Evolutionary conservation across 2,329 filamentous ascomycete species (phyloP), one percentile per base, ranked within the genome.

Genomic region (Scedosporium aurantiacum): DNA sequence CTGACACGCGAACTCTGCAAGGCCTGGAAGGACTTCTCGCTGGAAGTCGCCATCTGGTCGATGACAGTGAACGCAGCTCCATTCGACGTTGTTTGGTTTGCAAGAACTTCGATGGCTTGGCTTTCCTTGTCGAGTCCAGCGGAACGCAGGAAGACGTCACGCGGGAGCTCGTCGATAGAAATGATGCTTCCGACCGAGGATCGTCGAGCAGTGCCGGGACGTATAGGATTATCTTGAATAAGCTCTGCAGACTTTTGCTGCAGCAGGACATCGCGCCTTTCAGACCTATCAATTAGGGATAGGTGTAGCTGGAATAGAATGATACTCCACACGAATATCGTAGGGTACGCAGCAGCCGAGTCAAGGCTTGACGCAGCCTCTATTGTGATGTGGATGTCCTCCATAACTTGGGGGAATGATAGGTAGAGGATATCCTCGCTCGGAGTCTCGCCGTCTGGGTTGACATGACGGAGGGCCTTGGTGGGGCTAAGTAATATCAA

Each of bases 301-400:
- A 83, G 75, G 65, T 84, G 83, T 75, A 94, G 84, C 27, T 82
- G 80, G 67, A 88, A 83, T 8, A 92, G 78, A 27, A 96, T 82
- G 57, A 93, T 77, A 3, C 87, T 85, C 92, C 92, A 97, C 2
- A 89, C 84, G 66, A 95, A 89, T 21, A 90, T 81, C 18, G 89
- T 84, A 1, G 90, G 90, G 61, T 83, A 85, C 21, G 89, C 88
- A 41, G 83, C 83, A 43, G 79, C 76, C n/a, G 83, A 78, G 16
- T 80, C 80, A 21, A 74, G 70, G 28, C 78, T 78, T 12, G 84
- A 81, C 6, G 85, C 83, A 61, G 78, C 76, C 25, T 87, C 74
- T 40, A 96, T 79, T n/a, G 87, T 82, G 60, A 82, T 81, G 66
- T 93, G 90, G 14, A 96, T 82, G 60, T 86, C 82, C 57, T 83